Evolutionary conservation across 2,329 filamentous ascomycete genomes (phyloP).

Genomic region (Colletotrichum sublineola): DNA sequence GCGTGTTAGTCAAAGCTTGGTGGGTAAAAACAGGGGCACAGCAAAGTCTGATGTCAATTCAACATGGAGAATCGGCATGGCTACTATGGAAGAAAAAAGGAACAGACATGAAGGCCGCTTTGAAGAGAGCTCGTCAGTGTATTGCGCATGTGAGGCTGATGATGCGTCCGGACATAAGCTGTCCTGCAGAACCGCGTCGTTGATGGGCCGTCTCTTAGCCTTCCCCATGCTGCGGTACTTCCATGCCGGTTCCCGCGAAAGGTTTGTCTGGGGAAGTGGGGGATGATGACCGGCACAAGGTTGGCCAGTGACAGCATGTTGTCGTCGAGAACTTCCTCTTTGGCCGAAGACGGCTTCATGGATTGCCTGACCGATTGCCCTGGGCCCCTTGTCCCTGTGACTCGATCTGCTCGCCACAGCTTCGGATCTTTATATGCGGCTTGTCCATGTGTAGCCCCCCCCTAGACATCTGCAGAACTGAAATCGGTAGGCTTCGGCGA

Average conservation of each 20-base stretch:
- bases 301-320: background rate
- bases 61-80: too few relatives aligned
- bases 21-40: background rate
- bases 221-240: background rate
- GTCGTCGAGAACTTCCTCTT: background rate
- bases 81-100: background rate
- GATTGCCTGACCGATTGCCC: too few relatives aligned
- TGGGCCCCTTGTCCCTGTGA: background rate
- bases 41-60: background rate
- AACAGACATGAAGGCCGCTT: background rate
- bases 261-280: conserved; percentile 17
- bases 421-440: background rate
- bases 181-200: background rate
- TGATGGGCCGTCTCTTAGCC: background rate
- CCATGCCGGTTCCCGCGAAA: background rate
- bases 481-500: background rate
- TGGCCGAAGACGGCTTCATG: background rate
- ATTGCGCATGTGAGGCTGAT: background rate
- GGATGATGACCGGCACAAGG: background rate
- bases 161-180: background rate
- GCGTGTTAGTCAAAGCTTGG: background rate
- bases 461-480: background rate
- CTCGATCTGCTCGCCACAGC: background rate
- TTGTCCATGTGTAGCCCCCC: too few relatives aligned
- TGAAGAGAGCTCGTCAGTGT: background rate